phyloP scores from a whole-genome alignment of 202 grass and related monocot genomes.

The Hordeum pubiflorum region DNA sequence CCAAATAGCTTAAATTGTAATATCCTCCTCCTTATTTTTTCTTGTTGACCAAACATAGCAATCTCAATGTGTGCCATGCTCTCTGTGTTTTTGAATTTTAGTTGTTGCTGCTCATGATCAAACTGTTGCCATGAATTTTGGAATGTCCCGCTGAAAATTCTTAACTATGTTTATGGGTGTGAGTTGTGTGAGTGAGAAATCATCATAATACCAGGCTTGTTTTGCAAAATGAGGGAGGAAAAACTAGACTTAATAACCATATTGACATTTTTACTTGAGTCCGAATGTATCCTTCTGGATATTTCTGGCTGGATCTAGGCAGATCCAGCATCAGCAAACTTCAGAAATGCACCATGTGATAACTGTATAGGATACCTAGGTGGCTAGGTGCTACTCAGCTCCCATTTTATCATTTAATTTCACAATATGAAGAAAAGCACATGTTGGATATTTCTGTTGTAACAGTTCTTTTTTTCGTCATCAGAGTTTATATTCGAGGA shows the following conservation, averaged over 20 bases:
- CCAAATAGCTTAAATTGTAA: background rate
- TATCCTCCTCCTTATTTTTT: background rate
- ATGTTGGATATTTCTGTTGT: constrained; percentile 5
- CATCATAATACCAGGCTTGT: background rate
- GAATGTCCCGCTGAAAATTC: background rate
- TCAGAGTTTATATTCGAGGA: constrained; percentile 56
- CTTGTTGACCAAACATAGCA: background rate
- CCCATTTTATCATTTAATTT: constrained; percentile 15
- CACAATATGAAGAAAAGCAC: background rate
- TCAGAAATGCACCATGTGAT: background rate
- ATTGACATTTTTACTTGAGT: background rate
- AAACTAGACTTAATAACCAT: background rate
- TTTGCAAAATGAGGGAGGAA: background rate
- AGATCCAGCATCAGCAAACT: background rate
- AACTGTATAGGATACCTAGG: background rate
- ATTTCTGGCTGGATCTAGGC: background rate
- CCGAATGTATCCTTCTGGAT: background rate
- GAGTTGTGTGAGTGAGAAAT: background rate
- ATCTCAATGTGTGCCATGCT: background rate
- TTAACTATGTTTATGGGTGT: background rate
- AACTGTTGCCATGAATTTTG: background rate
- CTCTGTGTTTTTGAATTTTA: background rate
- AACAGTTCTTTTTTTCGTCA: constrained; percentile 9
- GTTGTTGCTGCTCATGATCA: background rate
- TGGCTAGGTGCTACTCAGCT: background rate